Evolutionary conservation across 257 asterid species (phyloP).

Genomic region (Solanum peruvianum): DNA sequence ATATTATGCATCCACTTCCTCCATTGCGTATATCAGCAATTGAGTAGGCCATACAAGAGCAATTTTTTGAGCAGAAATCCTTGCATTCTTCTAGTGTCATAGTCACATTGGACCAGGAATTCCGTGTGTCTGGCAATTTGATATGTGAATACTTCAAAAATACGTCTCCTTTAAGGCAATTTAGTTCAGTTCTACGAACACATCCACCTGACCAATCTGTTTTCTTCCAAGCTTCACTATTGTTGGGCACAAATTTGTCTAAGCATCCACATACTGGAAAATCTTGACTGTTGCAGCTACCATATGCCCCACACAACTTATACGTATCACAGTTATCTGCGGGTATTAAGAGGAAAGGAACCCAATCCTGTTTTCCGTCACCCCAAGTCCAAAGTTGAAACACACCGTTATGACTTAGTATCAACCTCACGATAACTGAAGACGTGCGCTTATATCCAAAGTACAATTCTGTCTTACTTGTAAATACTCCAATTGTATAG

Average conservation of each 20-base stretch:
- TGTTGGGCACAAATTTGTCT: constrained; percentile 14
- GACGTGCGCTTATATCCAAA: neutral
- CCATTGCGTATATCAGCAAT: neutral
- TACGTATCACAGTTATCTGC: constrained; percentile 25
- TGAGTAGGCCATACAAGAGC: constrained; percentile 29
- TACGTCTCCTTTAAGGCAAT: constrained; percentile 6
- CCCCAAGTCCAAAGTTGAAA: constrained; percentile 21
- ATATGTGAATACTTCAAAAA: constrained; percentile 7
- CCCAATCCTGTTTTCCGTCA: constrained; percentile 13
- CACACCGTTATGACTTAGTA: neutral
- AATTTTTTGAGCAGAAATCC: constrained; percentile 14
- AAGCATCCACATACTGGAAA: constrained; percentile 24
- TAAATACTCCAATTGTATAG: neutral
- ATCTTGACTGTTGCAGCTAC: constrained; percentile 8
- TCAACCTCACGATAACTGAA: constrained; percentile 3
- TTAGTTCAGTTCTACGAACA: constrained; percentile 2
- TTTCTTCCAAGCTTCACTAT: constrained; percentile 8
- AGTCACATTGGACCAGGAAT: neutral
- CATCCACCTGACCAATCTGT: constrained; percentile 23
- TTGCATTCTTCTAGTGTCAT: constrained; percentile 10
- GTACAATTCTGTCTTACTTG: constrained; percentile 8
- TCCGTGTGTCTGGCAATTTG: constrained; percentile 21
- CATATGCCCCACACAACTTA: constrained; percentile 28
- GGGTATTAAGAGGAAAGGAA: neutral
- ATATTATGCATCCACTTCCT: constrained; percentile 23